These are phyloP conservation scores for Suhomyces sp. DNA, from an alignment of 805 yeast genomes.

Conservation along the genomic window DNA sequence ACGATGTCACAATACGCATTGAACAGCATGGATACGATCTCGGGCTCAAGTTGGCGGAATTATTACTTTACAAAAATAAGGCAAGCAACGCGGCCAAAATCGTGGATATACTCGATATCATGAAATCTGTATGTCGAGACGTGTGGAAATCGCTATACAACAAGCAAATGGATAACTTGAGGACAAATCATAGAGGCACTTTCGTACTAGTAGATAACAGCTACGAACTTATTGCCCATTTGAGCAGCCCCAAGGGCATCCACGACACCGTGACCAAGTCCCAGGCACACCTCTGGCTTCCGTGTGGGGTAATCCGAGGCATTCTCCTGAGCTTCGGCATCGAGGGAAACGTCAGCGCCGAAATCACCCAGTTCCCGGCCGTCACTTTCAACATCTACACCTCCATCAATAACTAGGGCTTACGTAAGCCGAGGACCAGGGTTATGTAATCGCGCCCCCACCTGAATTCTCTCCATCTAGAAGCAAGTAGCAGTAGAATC, in stretches of 20 bases:
- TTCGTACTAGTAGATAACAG: slow-evolving; percentile 72
- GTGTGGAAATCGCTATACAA: slow-evolving; percentile 79
- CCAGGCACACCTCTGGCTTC: slow-evolving; percentile 59
- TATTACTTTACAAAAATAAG: slow-evolving; percentile 42
- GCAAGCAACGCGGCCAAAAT: slow-evolving; percentile 34
- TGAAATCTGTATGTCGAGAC: slow-evolving; percentile 91
- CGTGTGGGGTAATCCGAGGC: slow-evolving; percentile 75
- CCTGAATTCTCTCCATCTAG: not conserved
- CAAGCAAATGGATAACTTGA: slow-evolving; percentile 86
- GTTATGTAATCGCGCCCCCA: not conserved
- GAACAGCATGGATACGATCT: slow-evolving; percentile 70
- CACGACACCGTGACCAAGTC: slow-evolving; percentile 45
- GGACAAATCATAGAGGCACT: slow-evolving; percentile 89
- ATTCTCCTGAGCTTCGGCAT: slow-evolving; percentile 67
- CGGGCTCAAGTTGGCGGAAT: slow-evolving; percentile 56
- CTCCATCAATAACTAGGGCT: slow-evolving; percentile 29
- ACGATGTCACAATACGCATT: slow-evolving; percentile 56
- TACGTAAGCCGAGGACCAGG: not conserved
- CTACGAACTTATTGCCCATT: slow-evolving; percentile 52
- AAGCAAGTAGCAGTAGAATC: not conserved
- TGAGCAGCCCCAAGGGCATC: slow-evolving; percentile 45
- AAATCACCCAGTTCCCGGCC: slow-evolving; percentile 56
- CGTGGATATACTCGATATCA: slow-evolving; percentile 69
- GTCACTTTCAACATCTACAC: slow-evolving; percentile 77
- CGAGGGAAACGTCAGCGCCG: slow-evolving; percentile 63